Conservation (phyloP, 2,329 filamentous ascomycete species). For the Stagonosporopsis rhizophila region DNA sequence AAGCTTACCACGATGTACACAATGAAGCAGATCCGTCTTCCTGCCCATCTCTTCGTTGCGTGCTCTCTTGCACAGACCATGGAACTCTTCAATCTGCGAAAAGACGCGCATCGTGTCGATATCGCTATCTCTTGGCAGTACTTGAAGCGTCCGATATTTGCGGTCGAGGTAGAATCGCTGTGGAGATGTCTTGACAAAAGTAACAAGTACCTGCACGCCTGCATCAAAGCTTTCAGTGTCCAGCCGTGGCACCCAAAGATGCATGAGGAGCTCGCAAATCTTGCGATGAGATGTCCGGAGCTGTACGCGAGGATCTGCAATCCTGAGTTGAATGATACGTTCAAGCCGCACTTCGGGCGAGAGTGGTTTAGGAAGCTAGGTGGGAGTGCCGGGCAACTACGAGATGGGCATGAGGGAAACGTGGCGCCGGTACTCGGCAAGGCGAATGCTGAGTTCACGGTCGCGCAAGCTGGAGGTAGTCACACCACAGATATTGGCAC, state of each 20-base stretch:
- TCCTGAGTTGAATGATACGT: constrained; percentile 18
- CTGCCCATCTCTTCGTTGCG: constrained; percentile 27
- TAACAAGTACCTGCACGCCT: constrained; percentile 29
- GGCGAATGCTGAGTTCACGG: too few relatives aligned
- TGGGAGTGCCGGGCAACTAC: not conserved
- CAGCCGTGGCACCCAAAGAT: not conserved
- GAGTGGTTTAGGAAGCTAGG: constrained; percentile 2
- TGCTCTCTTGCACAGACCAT: constrained; percentile 32
- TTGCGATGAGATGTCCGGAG: not conserved
- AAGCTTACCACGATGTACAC: constrained; percentile 7
- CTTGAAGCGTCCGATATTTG: constrained; percentile 24
- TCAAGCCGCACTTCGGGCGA: not conserved
- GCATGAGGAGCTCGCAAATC: not conserved
- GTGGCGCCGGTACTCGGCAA: too few relatives aligned
- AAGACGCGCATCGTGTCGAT: constrained; percentile 31
- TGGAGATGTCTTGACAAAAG: constrained; percentile 30
- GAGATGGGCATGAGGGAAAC: not conserved
- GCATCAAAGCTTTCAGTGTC: constrained; percentile 21
- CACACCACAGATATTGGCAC: not conserved
- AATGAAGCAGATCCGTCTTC: constrained; percentile 26
- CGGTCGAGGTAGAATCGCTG: constrained; percentile 25
- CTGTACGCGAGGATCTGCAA: constrained; percentile 8
- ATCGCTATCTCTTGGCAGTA: constrained; percentile 19
- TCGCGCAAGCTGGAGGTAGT: not conserved
- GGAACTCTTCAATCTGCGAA: constrained; percentile 25